These are phyloP conservation scores for thale cress (Arabidopsis thaliana) DNA, from an alignment of 345 rosid species.

Conservation along the genomic window DNA sequence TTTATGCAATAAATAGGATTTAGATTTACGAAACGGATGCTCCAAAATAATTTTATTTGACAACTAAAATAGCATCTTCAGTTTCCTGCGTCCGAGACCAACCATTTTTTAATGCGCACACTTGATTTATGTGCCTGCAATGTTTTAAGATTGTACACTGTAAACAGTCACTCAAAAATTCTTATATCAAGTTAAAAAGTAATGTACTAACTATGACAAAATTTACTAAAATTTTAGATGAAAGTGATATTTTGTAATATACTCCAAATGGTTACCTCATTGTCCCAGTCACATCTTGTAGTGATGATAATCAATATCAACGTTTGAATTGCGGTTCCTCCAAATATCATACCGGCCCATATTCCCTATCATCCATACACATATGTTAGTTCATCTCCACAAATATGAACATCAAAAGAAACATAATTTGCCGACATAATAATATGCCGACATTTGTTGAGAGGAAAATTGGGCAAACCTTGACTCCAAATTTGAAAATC, in stretches of 20 bases:
- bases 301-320: conserved; percentile 54
- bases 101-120: neutral
- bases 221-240: neutral
- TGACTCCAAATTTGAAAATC: conserved; percentile 57
- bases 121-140: conserved; percentile 30
- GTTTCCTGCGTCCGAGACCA: neutral
- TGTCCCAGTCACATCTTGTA: conserved; percentile 55
- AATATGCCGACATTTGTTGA: neutral
- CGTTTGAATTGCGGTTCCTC: conserved; percentile 66
- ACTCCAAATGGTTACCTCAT: conserved; percentile 48
- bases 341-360: conserved; percentile 81
- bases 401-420: neutral
- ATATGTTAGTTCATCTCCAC: neutral
- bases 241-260: neutral
- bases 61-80: neutral
- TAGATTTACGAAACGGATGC: neutral
- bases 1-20: neutral
- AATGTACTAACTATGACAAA: too few species aligned
- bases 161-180: neutral
- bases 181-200: too few species aligned
- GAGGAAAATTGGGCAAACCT: conserved; percentile 37
- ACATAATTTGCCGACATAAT: neutral
- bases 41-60: too few species aligned
- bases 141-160: neutral
- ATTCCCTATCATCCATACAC: conserved; percentile 51